phyloP scores from a whole-genome alignment of 2,329 filamentous ascomycete genomes.

The Talaromyces sp. region DNA sequence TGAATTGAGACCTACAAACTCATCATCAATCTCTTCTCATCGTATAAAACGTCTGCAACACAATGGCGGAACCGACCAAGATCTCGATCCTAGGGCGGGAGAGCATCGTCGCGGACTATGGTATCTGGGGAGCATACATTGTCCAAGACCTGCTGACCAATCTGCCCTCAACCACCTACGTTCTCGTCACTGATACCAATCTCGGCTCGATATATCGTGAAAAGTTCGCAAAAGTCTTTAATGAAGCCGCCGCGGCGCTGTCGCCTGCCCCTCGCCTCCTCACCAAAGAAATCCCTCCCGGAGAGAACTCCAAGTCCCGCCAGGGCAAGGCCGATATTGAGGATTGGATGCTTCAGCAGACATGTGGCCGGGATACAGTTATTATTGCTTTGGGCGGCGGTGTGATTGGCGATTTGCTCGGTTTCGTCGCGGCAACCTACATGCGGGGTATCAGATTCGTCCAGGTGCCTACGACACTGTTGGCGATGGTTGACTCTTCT shows the following conservation, averaged over 20 bases:
- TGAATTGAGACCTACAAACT: constrained; percentile 15
- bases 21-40: neutral
- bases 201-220: constrained; percentile 77
- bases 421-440: constrained; percentile 95
- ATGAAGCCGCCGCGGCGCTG: constrained; percentile 47
- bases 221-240: constrained; percentile 68
- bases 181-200: constrained; percentile 96
- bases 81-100: constrained; percentile 86
- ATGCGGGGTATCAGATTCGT: constrained; percentile 97
- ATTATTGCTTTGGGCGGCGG: constrained; percentile 93
- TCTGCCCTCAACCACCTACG: constrained; percentile 83
- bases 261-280: constrained; percentile 66
- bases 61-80: constrained; percentile 52
- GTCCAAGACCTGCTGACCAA: constrained; percentile 75
- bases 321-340: constrained; percentile 94
- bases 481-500: constrained; percentile 97
- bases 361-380: constrained; percentile 91
- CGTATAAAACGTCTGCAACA: neutral
- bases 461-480: constrained; percentile 89
- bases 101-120: constrained; percentile 87
- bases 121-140: constrained; percentile 81
- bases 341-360: constrained; percentile 90
- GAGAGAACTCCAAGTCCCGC: constrained; percentile 89
- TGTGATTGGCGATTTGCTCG: constrained; percentile 97
- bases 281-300: constrained; percentile 81